phyloP scores from a whole-genome alignment of 2,329 filamentous ascomycete species.

The Ophiostoma himal-ulmi region DNA sequence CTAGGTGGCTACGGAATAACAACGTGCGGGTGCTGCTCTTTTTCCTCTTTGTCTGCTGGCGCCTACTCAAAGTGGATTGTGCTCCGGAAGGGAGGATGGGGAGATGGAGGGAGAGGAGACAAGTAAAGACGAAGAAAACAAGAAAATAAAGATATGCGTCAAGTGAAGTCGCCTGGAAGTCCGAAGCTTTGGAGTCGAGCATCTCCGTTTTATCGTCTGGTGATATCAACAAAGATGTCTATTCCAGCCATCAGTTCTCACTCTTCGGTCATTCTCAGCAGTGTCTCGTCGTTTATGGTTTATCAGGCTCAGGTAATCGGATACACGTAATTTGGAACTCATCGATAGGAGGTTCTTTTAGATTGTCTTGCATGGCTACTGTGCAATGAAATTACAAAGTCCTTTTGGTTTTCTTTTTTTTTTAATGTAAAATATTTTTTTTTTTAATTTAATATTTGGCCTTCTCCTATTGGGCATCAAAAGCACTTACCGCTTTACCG shows the following conservation, averaged over 20 bases:
- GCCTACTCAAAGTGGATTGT: slow-evolving; percentile 6
- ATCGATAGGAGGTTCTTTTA: background rate
- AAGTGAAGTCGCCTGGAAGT: background rate
- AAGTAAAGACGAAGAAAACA: background rate
- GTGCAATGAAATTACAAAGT: background rate
- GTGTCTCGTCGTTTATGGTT: background rate
- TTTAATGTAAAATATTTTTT: background rate
- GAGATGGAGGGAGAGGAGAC: background rate
- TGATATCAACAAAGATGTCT: background rate
- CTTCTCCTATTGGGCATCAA: background rate
- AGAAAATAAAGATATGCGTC: background rate
- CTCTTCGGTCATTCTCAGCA: too few species aligned
- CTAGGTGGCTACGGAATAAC: background rate
- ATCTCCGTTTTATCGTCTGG: background rate
- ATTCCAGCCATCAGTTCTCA: too few species aligned
- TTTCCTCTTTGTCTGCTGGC: slow-evolving; percentile 6
- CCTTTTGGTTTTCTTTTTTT: background rate
- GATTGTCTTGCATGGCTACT: background rate
- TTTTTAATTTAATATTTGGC: background rate
- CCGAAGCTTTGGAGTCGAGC: background rate
- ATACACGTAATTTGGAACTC: slow-evolving; percentile 6
- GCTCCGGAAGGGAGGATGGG: slow-evolving; percentile 9
- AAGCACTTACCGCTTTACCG: slow-evolving; percentile 1
- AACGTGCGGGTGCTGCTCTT: slow-evolving; percentile 5
- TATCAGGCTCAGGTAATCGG: background rate